Evolutionary conservation across 371 early-diverging fungal genomes (phyloP).

Genomic region (Syncephalis plumigaleata): DNA sequence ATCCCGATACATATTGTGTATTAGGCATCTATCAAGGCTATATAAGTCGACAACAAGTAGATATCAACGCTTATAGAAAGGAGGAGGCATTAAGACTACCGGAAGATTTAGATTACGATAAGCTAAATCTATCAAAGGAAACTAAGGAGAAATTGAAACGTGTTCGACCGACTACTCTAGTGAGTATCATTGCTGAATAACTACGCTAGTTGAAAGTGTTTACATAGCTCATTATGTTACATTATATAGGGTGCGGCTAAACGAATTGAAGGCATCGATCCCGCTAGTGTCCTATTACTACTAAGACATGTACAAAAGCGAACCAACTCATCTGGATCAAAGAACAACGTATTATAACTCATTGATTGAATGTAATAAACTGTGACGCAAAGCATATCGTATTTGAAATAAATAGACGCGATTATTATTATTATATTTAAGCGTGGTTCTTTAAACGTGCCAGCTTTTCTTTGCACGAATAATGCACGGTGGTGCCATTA

Average conservation of each 20-base stretch:
- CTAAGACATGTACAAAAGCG: constrained; percentile 30
- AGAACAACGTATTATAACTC: background rate
- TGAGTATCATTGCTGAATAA: constrained; percentile 11
- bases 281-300: constrained; percentile 50
- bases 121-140: constrained; percentile 49
- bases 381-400: no score
- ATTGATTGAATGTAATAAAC: no score
- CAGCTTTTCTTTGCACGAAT: constrained; percentile 53
- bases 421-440: no score
- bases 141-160: constrained; percentile 41
- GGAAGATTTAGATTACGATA: constrained; percentile 40
- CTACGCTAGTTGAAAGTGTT: background rate
- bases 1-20: background rate
- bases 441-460: constrained; percentile 4
- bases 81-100: constrained; percentile 48
- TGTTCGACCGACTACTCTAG: constrained; percentile 57
- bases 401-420: no score
- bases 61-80: constrained; percentile 39
- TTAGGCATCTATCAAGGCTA: constrained; percentile 53
- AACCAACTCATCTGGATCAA: constrained; percentile 7
- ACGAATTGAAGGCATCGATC: constrained; percentile 70
- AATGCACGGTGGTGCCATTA: constrained; percentile 55
- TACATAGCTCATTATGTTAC: background rate
- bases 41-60: constrained; percentile 38
- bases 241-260: constrained; percentile 50